These are phyloP conservation scores for Haematococcus lacustris DNA, from an alignment of 139 green algal species.

Conservation along the genomic window DNA sequence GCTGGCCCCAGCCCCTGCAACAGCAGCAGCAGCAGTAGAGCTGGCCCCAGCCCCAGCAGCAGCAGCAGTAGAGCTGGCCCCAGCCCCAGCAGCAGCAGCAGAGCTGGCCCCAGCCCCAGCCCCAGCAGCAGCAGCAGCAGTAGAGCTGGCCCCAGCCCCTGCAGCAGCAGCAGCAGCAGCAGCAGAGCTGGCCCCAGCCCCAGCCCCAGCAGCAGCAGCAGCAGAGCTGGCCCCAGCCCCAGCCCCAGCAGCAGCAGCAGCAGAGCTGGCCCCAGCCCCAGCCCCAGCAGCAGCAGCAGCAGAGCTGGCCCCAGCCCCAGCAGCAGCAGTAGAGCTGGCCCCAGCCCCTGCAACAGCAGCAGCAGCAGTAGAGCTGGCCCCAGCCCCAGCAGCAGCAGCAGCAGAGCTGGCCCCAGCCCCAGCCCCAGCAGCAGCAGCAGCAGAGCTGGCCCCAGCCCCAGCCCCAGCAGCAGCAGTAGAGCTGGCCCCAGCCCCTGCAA, in stretches of 20 bases:
- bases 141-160: background rate
- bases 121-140: constrained; percentile 1
- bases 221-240: background rate
- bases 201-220: too few species aligned
- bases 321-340: background rate
- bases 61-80: background rate
- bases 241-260: background rate
- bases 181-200: background rate
- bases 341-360: background rate
- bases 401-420: background rate
- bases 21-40: too few species aligned
- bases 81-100: background rate
- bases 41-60: background rate
- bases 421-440: background rate
- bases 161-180: too few species aligned
- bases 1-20: background rate
- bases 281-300: background rate
- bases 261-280: background rate
- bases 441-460: background rate
- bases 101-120: too few species aligned
- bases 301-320: background rate
- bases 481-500: background rate
- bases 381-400: background rate
- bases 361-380: background rate
- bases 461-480: background rate